Conservation (phyloP, 2,329 filamentous ascomycete species). For the Microsporum ferrugineum region DNA sequence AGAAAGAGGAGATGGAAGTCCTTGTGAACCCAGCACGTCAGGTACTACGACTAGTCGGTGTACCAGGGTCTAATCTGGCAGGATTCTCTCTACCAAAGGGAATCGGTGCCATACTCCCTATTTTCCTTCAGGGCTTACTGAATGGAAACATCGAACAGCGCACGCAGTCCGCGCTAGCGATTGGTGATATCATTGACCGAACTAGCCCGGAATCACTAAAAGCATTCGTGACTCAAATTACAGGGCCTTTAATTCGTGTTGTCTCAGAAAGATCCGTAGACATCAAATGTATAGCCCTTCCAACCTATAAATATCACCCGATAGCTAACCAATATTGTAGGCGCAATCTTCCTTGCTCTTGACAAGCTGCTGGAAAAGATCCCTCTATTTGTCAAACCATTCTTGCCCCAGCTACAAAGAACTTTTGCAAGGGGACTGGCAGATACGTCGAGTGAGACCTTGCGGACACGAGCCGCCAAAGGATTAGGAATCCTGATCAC, state of each 20-base stretch:
- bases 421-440: constrained; percentile 95
- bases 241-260: constrained; percentile 91
- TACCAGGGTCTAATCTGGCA: constrained; percentile 69
- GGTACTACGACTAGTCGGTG: constrained; percentile 76
- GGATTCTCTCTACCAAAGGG: constrained; percentile 91
- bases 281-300: constrained; percentile 52
- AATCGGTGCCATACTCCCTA: constrained; percentile 89
- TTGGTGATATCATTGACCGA: constrained; percentile 90
- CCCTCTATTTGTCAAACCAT: constrained; percentile 85
- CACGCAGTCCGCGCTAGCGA: constrained; percentile 80
- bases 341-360: constrained; percentile 82
- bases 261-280: constrained; percentile 94
- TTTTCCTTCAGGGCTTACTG: constrained; percentile 95
- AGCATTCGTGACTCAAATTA: constrained; percentile 94
- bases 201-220: constrained; percentile 79
- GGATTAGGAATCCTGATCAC: constrained; percentile 92
- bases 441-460: constrained; percentile 77
- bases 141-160: constrained; percentile 89
- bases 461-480: constrained; percentile 81
- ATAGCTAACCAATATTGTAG: constrained; percentile 29
- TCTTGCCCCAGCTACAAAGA: constrained; percentile 88
- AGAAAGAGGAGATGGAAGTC: constrained; percentile 96
- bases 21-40: constrained; percentile 78
- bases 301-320: neutral
- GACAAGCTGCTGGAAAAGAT: constrained; percentile 97